Base-by-base conservation (phyloP, 805 yeast species). In the Candida mattraensis region DNA sequence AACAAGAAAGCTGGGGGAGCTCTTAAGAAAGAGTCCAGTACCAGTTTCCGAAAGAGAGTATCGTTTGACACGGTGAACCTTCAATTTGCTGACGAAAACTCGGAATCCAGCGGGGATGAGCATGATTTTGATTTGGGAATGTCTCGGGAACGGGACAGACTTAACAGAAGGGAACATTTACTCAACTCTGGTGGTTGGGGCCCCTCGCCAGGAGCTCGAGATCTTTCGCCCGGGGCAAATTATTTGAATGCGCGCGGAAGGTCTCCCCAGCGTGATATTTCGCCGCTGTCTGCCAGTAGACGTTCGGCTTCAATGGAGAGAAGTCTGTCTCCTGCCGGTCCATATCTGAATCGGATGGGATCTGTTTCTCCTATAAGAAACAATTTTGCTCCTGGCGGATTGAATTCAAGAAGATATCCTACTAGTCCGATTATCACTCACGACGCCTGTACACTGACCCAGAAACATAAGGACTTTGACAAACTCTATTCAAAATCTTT, bases 41-140 rank as follows among this genome's bases (percentile, higher is more conserved):
- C 36, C 7, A 40, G 35, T 21, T 53, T 41, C 27, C 29, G 43
- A 18, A 40, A 45, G 19, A 54, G 76, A 30, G 78, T 76, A 2
- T 69, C 78, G 2, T 76, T 75, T 48, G 80, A 76, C 53, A 74
- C 81, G 12, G 70, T 76, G 13, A 66, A 74, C 58, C 66, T 56
- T 2, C 54, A 54, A 13, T 45, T 63, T 6, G 58, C 58, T 30
- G 44, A 61, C 35, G 28, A 58, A 48, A 33, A 30, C 9, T n/a
- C 24, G 2, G 31, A 28, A 16, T 20, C 42, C 17, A 40, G 46
- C 12, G 50, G 47, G 19, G 48, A 44, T 34, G 52, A 47, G 5
- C 40, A 36, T 8, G 53, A 47, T 11, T 46, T 35, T 27, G 58
- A 54, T 3, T 44, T 38, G 20, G 47, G 45, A 1, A 40, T 40